Evolutionary conservation across 257 asterid species (phyloP).

Genomic region (Euphrasia confusa): DNA sequence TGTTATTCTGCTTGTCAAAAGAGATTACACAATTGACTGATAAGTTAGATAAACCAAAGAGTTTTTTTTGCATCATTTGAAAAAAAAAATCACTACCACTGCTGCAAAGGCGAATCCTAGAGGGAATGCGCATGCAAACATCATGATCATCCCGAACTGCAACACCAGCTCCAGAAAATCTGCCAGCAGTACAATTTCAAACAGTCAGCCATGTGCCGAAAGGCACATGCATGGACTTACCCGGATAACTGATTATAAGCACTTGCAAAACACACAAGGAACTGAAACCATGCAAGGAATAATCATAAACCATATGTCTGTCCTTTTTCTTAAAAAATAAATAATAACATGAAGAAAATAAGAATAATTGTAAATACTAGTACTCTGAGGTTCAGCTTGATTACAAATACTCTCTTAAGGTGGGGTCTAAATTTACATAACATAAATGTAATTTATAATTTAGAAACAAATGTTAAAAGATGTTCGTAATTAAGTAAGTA

Average conservation of each 20-base stretch:
- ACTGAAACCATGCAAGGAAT: too few relatives aligned
- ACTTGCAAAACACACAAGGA: too few relatives aligned
- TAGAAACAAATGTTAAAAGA: too few relatives aligned
- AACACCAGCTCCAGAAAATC: slow-evolving; percentile 89
- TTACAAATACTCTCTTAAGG: not conserved
- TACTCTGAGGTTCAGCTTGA: not conserved
- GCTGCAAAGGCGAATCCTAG: slow-evolving; percentile 85
- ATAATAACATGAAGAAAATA: too few relatives aligned
- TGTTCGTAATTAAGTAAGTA: not conserved
- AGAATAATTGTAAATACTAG: too few relatives aligned
- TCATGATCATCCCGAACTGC: slow-evolving; percentile 97
- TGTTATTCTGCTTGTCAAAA: slow-evolving; percentile 54
- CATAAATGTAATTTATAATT: too few relatives aligned
- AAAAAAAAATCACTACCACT: slow-evolving; percentile 46
- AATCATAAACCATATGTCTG: too few relatives aligned
- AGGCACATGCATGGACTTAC: too few relatives aligned
- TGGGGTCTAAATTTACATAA: not conserved
- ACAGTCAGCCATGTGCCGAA: too few relatives aligned
- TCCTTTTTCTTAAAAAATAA: too few relatives aligned
- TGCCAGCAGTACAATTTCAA: slow-evolving; percentile 28
- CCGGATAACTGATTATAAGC: too few relatives aligned
- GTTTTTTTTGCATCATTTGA: not conserved
- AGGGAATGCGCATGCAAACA: slow-evolving; percentile 99
- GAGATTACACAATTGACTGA: too few relatives aligned
- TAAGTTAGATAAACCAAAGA: not conserved